phyloP scores from a whole-genome alignment of 2,329 filamentous ascomycete species.

The Ramularia endophylla region DNA sequence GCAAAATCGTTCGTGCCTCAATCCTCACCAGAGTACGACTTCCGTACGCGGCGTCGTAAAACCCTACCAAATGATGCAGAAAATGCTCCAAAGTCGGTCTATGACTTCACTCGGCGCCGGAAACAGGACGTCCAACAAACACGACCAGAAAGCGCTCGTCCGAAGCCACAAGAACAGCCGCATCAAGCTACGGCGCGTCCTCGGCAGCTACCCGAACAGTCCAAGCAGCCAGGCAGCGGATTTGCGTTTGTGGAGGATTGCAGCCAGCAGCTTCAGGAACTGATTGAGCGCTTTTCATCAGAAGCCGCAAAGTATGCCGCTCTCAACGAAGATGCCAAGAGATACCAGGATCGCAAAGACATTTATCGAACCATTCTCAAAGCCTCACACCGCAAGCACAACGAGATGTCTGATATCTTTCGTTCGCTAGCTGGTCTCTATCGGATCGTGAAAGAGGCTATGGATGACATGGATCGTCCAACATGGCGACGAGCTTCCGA shows the following conservation, averaged over 20 bases:
- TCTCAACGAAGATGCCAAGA: constrained; percentile 12
- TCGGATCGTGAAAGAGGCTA: neutral
- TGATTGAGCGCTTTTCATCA: constrained; percentile 4
- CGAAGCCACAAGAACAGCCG: too few relatives aligned
- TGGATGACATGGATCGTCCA: neutral
- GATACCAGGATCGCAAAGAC: constrained; percentile 2
- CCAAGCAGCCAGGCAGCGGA: constrained; percentile 3
- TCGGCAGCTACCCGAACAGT: neutral
- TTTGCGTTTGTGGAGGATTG: constrained; percentile 15
- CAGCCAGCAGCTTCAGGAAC: constrained; percentile 11
- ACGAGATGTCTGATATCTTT: neutral
- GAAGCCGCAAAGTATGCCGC: constrained; percentile 9
- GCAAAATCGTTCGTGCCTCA: too few relatives aligned
- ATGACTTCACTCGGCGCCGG: too few relatives aligned
- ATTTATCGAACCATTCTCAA: neutral
- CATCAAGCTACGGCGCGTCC: too few relatives aligned
- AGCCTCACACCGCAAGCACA: neutral
- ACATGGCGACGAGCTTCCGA: neutral
- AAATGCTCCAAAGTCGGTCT: too few relatives aligned
- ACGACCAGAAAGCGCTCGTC: too few relatives aligned
- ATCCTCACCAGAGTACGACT: too few relatives aligned
- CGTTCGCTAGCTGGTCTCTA: neutral
- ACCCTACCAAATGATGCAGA: too few relatives aligned
- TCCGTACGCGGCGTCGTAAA: neutral
- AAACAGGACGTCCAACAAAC: too few relatives aligned